These are phyloP conservation scores for Cucumis sativus DNA, from an alignment of 306 rosid genomes.

Conservation along the genomic window Cucumber_9930_V3 NC_026655.2:26858501-26859000, in stretches of 20 bases:
- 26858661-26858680: too few relatives aligned
- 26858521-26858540: conserved; percentile 19
- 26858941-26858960: background rate
- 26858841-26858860: conserved; percentile 42
- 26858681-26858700: too few relatives aligned
- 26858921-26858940: conserved; percentile 22
- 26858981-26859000: background rate
- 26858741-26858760: too few relatives aligned
- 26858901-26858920: conserved; percentile 29
- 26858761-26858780: background rate
- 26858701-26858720: too few relatives aligned
- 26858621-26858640: too few relatives aligned
- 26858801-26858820: background rate
- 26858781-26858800: background rate
- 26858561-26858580: background rate
- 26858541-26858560: conserved; percentile 53
- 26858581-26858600: background rate
- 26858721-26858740: too few relatives aligned
- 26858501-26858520: conserved; percentile 26
- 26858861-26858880: conserved; percentile 27
- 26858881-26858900: conserved; percentile 28
- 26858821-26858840: background rate
- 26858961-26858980: background rate
- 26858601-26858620: background rate
- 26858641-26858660: too few relatives aligned